Evolutionary conservation across 2,329 filamentous ascomycete genomes (phyloP).

Genomic region (Phaeoacremonium minimum): DNA sequence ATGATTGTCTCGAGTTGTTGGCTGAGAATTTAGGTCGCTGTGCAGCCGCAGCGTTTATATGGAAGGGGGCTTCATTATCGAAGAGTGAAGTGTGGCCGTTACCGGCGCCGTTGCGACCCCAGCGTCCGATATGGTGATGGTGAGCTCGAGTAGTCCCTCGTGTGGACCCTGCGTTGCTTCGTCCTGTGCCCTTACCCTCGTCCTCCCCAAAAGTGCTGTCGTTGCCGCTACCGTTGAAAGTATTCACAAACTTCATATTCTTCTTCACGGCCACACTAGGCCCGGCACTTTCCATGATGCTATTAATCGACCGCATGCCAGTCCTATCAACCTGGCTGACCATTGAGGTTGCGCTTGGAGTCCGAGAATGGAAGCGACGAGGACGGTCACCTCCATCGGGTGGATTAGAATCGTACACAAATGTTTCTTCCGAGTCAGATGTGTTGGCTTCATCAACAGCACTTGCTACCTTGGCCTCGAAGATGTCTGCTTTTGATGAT

Average conservation of each 20-base stretch:
- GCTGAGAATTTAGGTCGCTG: slow-evolving; percentile 56
- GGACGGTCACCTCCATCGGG: slow-evolving; percentile 60
- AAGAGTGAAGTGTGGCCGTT: slow-evolving; percentile 69
- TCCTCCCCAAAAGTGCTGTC: slow-evolving; percentile 58
- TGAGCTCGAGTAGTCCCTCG: slow-evolving; percentile 70
- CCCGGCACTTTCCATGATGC: slow-evolving; percentile 56
- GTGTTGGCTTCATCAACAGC: slow-evolving; percentile 95
- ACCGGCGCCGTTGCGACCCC: slow-evolving; percentile 63
- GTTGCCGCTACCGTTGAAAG: slow-evolving; percentile 59
- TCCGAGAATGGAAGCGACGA: slow-evolving; percentile 86
- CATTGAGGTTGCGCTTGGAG: slow-evolving; percentile 88
- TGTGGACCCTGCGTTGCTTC: slow-evolving; percentile 58
- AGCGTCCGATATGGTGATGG: slow-evolving; percentile 69
- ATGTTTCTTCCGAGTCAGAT: slow-evolving; percentile 96
- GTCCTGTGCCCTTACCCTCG: slow-evolving; percentile 58
- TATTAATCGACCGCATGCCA: slow-evolving; percentile 60
- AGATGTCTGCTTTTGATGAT: slow-evolving; percentile 95
- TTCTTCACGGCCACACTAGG: slow-evolving; percentile 65
- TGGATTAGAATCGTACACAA: slow-evolving; percentile 98
- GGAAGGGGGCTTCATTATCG: slow-evolving; percentile 75
- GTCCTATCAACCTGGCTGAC: slow-evolving; percentile 63
- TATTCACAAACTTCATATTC: slow-evolving; percentile 94
- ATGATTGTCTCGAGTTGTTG: slow-evolving; percentile 53
- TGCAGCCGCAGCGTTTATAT: slow-evolving; percentile 39
- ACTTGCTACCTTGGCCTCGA: slow-evolving; percentile 93